These are phyloP conservation scores for Scheffersomyces titani DNA, from an alignment of 1,139 yeast genomes.

Conservation along the genomic window DNA sequence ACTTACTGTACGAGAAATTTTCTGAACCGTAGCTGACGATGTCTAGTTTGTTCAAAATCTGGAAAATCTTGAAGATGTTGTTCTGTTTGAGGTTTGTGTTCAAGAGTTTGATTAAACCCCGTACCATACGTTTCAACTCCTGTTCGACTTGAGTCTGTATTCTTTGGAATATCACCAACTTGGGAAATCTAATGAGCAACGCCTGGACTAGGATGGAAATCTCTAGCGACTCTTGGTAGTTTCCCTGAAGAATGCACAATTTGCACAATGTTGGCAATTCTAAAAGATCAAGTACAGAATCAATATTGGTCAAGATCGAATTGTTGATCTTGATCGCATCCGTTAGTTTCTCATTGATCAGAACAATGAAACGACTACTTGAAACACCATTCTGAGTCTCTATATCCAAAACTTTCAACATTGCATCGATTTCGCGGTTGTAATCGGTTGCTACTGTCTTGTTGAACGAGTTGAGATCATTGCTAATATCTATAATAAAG, in stretches of 20 bases:
- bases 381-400: slow-evolving; percentile 2
- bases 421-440: slow-evolving; percentile 20
- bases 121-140: slow-evolving; percentile 65
- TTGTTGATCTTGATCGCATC: slow-evolving; percentile 26
- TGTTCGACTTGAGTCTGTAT: slow-evolving; percentile 56
- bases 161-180: slow-evolving; percentile 53
- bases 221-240: slow-evolving; percentile 86
- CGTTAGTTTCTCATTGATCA: slow-evolving; percentile 23
- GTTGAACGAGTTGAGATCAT: slow-evolving; percentile 29
- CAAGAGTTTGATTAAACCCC: slow-evolving; percentile 65
- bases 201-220: slow-evolving; percentile 71
- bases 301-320: slow-evolving; percentile 61
- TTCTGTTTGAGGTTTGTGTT: slow-evolving; percentile 79
- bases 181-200: slow-evolving; percentile 67
- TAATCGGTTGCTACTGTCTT: slow-evolving; percentile 23
- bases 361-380: slow-evolving; percentile 11
- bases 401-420: slow-evolving; percentile 15
- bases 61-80: slow-evolving; percentile 72
- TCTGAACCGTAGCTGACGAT: slow-evolving; percentile 1
- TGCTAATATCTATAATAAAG: slow-evolving; percentile 39
- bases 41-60: slow-evolving; percentile 64
- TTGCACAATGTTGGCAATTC: slow-evolving; percentile 82
- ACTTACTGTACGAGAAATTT: neutral
- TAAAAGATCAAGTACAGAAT: slow-evolving; percentile 71
- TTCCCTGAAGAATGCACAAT: slow-evolving; percentile 84